A percentile compares a stretch with the other conserved stretches of the same genome.
phyloP scores from a whole-genome alignment of 305 asterid species.

The Salvia sclarea region DNA sequence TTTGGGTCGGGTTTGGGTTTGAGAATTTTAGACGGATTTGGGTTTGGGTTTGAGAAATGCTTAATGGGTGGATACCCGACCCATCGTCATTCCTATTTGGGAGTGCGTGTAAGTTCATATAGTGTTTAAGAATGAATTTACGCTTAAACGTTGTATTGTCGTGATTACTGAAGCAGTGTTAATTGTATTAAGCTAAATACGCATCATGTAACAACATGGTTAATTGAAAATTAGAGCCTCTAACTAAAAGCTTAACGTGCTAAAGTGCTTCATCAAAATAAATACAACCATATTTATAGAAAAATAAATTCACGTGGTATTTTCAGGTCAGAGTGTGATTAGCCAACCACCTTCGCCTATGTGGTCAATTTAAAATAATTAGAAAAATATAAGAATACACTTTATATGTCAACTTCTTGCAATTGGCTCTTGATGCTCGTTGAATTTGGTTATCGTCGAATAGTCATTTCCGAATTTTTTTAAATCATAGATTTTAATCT shows the following conservation, averaged over 20 bases:
- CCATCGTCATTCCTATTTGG: no score
- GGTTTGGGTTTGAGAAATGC: no score
- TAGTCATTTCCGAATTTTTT: background rate
- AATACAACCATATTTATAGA: background rate
- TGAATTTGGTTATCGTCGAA: background rate
- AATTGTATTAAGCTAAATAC: background rate
- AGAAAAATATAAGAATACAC: background rate
- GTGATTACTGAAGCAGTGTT: background rate
- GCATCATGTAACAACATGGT: background rate
- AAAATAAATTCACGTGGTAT: conserved; percentile 1
- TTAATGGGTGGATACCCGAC: no score
- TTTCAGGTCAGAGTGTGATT: conserved; percentile 24
- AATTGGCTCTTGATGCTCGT: conserved; percentile 19
- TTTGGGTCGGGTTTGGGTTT: no score
- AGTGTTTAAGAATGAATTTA: background rate
- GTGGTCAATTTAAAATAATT: background rate
- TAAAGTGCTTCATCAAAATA: background rate
- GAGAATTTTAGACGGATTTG: no score
- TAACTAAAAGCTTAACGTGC: background rate
- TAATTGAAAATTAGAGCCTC: background rate
- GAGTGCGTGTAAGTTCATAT: no score
- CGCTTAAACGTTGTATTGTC: background rate
- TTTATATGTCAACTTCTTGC: conserved; percentile 16
- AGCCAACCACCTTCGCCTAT: conserved; percentile 21
- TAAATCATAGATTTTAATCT: background rate